These are phyloP conservation scores for Lactarius trivialis DNA, from an alignment of 768 basidiomycete genomes.

Conservation along the genomic window DNA sequence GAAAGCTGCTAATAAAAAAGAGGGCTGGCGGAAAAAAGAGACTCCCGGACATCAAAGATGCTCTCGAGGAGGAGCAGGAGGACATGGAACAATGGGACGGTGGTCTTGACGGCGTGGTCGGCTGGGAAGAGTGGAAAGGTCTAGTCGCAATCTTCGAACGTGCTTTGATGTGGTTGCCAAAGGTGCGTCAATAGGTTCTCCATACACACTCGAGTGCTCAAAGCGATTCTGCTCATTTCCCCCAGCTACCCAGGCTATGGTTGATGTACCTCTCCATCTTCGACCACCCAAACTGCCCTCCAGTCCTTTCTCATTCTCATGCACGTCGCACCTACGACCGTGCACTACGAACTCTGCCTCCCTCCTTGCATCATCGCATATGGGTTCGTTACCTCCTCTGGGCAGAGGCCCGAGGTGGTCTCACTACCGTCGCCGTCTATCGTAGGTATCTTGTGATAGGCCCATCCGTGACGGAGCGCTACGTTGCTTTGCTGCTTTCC, in stretches of 20 bases:
- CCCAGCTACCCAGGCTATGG: conserved; percentile 92
- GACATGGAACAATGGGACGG: conserved; percentile 81
- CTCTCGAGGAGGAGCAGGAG: conserved; percentile 76
- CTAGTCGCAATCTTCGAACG: conserved; percentile 87
- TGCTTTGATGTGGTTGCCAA: conserved; percentile 90
- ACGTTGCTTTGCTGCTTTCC: conserved; percentile 59
- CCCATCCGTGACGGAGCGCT: conserved; percentile 74
- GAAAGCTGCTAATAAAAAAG: conserved; percentile 64
- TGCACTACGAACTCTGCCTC: conserved; percentile 86
- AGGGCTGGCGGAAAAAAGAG: conserved; percentile 85
- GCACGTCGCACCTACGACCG: conserved; percentile 93
- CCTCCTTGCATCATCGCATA: conserved; percentile 83
- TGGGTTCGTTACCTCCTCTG: conserved; percentile 92
- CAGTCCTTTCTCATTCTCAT: conserved; percentile 79
- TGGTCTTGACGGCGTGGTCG: conserved; percentile 81
- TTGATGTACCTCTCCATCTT: conserved; percentile 88
- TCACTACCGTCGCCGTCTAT: conserved; percentile 76
- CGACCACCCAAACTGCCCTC: conserved; percentile 82
- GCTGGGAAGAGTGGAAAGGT: conserved; percentile 93
- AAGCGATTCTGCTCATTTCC: neutral
- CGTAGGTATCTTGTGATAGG: conserved; percentile 83
- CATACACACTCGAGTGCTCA: neutral
- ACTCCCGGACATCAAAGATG: conserved; percentile 85
- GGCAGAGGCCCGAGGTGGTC: conserved; percentile 78
- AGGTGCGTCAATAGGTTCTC: conserved; percentile 43